phyloP scores from a whole-genome alignment of 2,329 filamentous ascomycete genomes.

The Colletotrichum filicis region DNA sequence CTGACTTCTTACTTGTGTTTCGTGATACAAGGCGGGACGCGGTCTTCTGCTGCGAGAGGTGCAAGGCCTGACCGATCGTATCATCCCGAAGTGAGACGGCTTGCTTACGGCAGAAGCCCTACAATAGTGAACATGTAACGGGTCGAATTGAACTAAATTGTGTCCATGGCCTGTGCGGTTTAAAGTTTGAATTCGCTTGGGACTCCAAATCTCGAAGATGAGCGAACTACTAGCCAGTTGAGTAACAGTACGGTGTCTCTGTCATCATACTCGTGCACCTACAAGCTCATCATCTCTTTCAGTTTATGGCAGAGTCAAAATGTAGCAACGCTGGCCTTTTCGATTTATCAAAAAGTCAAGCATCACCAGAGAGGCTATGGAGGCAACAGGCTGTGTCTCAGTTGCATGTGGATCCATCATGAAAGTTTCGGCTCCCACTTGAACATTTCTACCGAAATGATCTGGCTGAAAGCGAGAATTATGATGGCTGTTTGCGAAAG shows the following conservation, averaged over 20 bases:
- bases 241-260: too few relatives aligned
- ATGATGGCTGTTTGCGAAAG: not conserved
- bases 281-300: not conserved
- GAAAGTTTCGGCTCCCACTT: not conserved
- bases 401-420: not conserved
- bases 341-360: not conserved
- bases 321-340: not conserved
- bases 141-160: not conserved
- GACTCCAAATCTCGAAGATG: not conserved
- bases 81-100: not conserved
- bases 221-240: not conserved
- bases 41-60: not conserved
- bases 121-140: not conserved
- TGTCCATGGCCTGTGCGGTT: not conserved
- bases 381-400: not conserved
- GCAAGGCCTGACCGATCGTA: not conserved
- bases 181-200: not conserved
- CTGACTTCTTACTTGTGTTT: not conserved
- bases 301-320: not conserved
- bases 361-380: not conserved
- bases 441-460: not conserved
- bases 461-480: not conserved
- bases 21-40: not conserved
- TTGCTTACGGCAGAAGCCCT: not conserved
- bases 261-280: not conserved